A percentile compares a stretch with the other conserved stretches of the same genome.
Evolutionary conservation across 2,329 filamentous ascomycete genomes (phyloP).

Genomic region (Fusarium falciforme): DNA sequence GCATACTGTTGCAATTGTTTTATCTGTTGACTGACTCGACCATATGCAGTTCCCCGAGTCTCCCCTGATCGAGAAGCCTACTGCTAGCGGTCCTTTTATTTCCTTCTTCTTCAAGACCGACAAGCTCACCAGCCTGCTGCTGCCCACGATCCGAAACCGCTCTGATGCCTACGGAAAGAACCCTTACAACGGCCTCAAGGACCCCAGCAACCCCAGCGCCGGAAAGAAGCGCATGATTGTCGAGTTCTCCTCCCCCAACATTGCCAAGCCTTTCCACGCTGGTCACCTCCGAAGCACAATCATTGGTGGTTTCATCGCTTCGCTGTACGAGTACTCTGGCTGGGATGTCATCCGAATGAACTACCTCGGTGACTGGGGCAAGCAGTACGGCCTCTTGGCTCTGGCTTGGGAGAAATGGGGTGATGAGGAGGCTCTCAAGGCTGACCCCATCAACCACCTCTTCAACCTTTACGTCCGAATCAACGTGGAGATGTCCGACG

Average conservation of each 20-base stretch:
- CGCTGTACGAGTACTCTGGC: constrained; percentile 76
- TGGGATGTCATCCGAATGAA: constrained; percentile 82
- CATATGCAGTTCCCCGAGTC: constrained; percentile 74
- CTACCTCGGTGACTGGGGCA: constrained; percentile 49
- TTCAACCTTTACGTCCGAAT: constrained; percentile 87
- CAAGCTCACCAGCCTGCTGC: constrained; percentile 72
- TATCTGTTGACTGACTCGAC: constrained; percentile 13
- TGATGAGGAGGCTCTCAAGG: constrained; percentile 74
- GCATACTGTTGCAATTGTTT: neutral
- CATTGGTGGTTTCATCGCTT: constrained; percentile 81
- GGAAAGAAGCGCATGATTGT: constrained; percentile 77
- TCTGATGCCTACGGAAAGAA: constrained; percentile 66
- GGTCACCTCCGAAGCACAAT: constrained; percentile 83
- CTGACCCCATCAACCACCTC: constrained; percentile 84
- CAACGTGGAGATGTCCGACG: constrained; percentile 72
- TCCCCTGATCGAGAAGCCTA: constrained; percentile 77
- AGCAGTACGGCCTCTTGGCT: constrained; percentile 56
- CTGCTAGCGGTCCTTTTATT: constrained; percentile 75
- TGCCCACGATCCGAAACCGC: constrained; percentile 76
- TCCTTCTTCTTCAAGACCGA: constrained; percentile 84
- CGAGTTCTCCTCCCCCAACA: constrained; percentile 88
- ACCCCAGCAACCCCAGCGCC: constrained; percentile 69
- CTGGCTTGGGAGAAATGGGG: constrained; percentile 82
- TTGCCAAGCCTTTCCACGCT: constrained; percentile 86
- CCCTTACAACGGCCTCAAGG: constrained; percentile 67